Evolutionary conservation across 2,329 filamentous ascomycete genomes (phyloP).

Genomic region (Aschersonia sp.): DNA sequence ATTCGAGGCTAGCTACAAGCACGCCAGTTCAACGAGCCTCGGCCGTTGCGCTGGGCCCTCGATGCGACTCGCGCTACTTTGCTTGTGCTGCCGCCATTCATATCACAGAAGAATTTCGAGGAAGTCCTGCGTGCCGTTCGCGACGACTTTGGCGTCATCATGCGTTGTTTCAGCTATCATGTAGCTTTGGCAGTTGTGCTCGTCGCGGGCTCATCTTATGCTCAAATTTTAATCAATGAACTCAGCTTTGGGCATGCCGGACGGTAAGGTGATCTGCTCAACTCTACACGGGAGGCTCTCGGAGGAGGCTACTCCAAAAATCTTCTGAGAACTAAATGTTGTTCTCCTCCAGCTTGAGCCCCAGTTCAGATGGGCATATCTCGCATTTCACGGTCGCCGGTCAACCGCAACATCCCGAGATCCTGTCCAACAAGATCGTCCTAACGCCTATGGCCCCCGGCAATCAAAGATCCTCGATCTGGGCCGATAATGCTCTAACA

Average conservation of each 20-base stretch:
- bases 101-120: too few species aligned
- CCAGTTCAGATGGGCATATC: conserved; percentile 20
- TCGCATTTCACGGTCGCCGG: conserved; percentile 42
- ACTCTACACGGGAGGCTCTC: background rate
- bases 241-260: conserved; percentile 65
- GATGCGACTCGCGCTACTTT: too few species aligned
- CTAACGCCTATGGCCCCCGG: conserved; percentile 82
- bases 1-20: too few species aligned
- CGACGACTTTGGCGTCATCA: background rate
- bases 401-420: conserved; percentile 39
- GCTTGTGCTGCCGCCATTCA: too few species aligned
- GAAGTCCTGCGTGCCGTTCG: too few species aligned
- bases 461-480: conserved; percentile 70
- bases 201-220: conserved; percentile 35
- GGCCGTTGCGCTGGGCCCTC: too few species aligned
- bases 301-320: background rate
- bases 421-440: conserved; percentile 81
- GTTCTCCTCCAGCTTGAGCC: background rate
- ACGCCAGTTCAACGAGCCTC: too few species aligned
- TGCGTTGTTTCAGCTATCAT: conserved; percentile 3
- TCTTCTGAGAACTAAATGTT: background rate
- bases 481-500: conserved; percentile 52
- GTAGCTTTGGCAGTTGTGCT: conserved; percentile 26
- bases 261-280: conserved; percentile 27
- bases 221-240: conserved; percentile 55